Base-by-base conservation (phyloP, 176 grass and related monocot genomes). In the Paspalum vaginatum region DNA sequence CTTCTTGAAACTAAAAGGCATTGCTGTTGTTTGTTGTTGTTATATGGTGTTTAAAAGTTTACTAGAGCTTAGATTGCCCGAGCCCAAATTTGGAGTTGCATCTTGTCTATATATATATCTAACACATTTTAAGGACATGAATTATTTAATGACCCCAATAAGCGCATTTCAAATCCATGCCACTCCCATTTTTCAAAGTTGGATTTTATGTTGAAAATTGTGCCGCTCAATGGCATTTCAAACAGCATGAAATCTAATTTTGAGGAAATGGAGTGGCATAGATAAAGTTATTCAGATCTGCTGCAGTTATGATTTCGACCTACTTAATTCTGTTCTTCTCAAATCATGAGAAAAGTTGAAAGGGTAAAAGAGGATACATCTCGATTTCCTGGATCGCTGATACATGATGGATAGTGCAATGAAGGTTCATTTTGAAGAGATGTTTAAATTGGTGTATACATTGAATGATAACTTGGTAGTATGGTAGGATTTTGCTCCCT, bases 361-460 rank as follows among this genome's bases (percentile, higher is more conserved):
- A 53, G 52, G 32, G 3, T 73, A 55, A 27, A 72, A 57, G 50
- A 57, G 10, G 5, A 22, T 41, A 74, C 16, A 51, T 71, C 7
- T 71, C 47, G 8, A 42, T 41, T 58, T 50, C 51, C 44, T 18
- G 8, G 46, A 37, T 72, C 14, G 68, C n/a, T 24, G 24, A 20
- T 76, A 59, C n/a, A 25, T 45, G 13, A 24, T 46, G 10, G 41
- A 16, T 44, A 47, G 9, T 44, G n/a, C 7, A 39, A 45, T 25
- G 12, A 25, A 75, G 11, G 38, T 75, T 60, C 45, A 60, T 76
- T 76, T 45, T 21, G 7, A 60, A 43, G 55, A 76, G 40, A n/a
- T 17, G 26, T 46, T 76, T 60, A 45, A 53, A 66, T 71, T 20
- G 12, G 39, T 41, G 41, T 55, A 42, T 57, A 43, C 3, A 15